Evolutionary conservation across 2,329 filamentous ascomycete genomes (phyloP).

Genomic region (Penicillium sp.): DNA sequence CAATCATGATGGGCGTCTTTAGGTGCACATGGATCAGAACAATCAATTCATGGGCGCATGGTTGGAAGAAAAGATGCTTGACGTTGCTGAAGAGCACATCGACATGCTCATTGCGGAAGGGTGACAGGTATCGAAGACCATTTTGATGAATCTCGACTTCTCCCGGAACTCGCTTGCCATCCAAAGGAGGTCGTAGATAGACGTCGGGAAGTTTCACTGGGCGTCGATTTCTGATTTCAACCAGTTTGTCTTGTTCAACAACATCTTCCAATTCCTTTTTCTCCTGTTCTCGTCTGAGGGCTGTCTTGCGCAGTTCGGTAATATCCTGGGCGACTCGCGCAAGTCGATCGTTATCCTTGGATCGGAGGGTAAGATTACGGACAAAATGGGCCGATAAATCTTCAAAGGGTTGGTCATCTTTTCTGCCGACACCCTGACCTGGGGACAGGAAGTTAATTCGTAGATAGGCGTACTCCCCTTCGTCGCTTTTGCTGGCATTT

Average conservation of each 20-base stretch:
- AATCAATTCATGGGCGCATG: slow-evolving; percentile 91
- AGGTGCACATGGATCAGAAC: slow-evolving; percentile 98
- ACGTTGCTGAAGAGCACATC: slow-evolving; percentile 98
- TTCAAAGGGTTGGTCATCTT: slow-evolving; percentile 97
- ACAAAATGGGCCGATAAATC: slow-evolving; percentile 95
- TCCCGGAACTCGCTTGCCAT: slow-evolving; percentile 93
- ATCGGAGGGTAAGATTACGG: slow-evolving; percentile 90
- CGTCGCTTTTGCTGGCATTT: slow-evolving; percentile 96
- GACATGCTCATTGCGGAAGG: slow-evolving; percentile 77
- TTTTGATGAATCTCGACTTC: slow-evolving; percentile 98
- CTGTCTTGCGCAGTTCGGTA: slow-evolving; percentile 91
- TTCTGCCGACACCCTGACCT: slow-evolving; percentile 92
- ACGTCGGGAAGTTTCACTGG: slow-evolving; percentile 89
- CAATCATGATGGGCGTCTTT: slow-evolving; percentile 96
- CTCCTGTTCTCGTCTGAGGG: slow-evolving; percentile 89
- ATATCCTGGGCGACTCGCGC: slow-evolving; percentile 90
- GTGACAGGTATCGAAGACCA: slow-evolving; percentile 90
- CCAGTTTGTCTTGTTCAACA: slow-evolving; percentile 95
- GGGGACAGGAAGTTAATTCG: slow-evolving; percentile 97
- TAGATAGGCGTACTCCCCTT: slow-evolving; percentile 89
- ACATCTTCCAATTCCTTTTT: slow-evolving; percentile 99
- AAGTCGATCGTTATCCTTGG: slow-evolving; percentile 82
- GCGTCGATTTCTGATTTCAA: slow-evolving; percentile 90
- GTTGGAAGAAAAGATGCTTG: slow-evolving; percentile 98
- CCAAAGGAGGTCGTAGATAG: slow-evolving; percentile 90